A percentile compares a stretch with the other conserved stretches of the same genome.
phyloP scores from a whole-genome alignment of 495 filamentous ascomycete genomes.

The Xylaria cubensis region DNA sequence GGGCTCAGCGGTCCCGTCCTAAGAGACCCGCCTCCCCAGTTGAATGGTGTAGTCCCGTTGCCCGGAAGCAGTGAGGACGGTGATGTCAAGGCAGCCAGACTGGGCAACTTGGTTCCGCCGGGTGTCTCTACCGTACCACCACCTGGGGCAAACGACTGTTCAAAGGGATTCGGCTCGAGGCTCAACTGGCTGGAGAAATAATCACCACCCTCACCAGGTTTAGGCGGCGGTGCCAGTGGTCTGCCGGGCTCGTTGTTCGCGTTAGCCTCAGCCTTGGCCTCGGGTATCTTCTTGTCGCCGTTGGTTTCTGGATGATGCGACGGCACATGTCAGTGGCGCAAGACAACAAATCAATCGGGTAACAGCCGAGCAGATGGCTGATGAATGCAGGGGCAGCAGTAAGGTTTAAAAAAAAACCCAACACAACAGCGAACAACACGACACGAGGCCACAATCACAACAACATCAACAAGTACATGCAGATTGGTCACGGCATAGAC shows the following conservation, averaged over 20 bases:
- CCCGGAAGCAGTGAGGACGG: constrained; percentile 81
- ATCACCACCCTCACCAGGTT: constrained; percentile 66
- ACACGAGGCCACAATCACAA: constrained; percentile 22
- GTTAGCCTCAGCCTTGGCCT: constrained; percentile 47
- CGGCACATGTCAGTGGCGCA: constrained; percentile 35
- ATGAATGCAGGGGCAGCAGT: constrained; percentile 3
- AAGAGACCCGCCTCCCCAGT: constrained; percentile 83
- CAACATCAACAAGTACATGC: constrained; percentile 21
- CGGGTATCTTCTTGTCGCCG: constrained; percentile 45
- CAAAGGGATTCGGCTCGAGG: constrained; percentile 94
- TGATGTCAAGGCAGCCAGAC: constrained; percentile 89
- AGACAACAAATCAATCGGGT: constrained; percentile 28
- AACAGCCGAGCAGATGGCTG: background rate
- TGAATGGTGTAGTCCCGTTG: constrained; percentile 68
- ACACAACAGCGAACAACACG: constrained; percentile 18
- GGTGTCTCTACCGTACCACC: constrained; percentile 76
- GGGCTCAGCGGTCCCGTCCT: constrained; percentile 93
- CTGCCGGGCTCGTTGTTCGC: constrained; percentile 46
- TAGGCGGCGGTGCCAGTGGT: constrained; percentile 80
- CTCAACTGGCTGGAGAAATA: constrained; percentile 71
- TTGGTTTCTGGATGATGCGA: constrained; percentile 35
- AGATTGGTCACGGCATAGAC: background rate
- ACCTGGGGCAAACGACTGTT: constrained; percentile 83
- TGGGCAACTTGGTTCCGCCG: constrained; percentile 86
- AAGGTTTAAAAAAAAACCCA: background rate